Evolutionary conservation across 768 basidiomycete genomes (phyloP), one percentile per base, ranked within the genome.

Genomic region (Suillus paluster): DNA sequence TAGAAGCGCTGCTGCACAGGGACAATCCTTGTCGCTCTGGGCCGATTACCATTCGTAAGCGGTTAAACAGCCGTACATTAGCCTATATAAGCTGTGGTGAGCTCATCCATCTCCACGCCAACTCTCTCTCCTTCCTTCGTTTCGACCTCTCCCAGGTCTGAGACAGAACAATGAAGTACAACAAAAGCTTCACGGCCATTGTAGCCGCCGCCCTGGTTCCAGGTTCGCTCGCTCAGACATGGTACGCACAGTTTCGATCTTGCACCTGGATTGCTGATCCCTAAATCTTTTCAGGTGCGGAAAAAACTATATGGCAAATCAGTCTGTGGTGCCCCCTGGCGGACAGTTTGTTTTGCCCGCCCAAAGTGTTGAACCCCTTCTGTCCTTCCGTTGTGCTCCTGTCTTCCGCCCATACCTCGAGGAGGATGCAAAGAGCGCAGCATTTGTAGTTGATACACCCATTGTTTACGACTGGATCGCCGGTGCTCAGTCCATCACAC

Each of bases 311-410:
- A 79, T 79, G 74, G 39, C 73, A 8, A 73, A 74, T 25, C 71
- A 80, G 58, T 74, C 79, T 1, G 71, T 80, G 7, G 75, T 80
- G 19, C 77, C 77, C 1, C 82, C 84, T 0, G 82, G 80, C 1
- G 82, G 83, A 2, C 74, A 79, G 57, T 85, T 84, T 60, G 72
- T 73, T 8, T 58, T 75, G 1, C 80, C 80, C 1, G 64, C 67
- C 0, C 58, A 64, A 4, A 81, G 80, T 5, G 21, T 67, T 3
- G 63, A 65, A 8, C 79, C 83, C 10, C 73, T 83, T 15, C 70
- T 84, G 1, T 79, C 79, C 0, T 75, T 85, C 48, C 79, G 80
- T 48, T 85, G 83, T 62, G 73, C 78, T 1, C 83, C 83, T 2
- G 79, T 69, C 7, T 76, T 83, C 49, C 77, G 77, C 42, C 83